phyloP scores from a whole-genome alignment of 129 eudicot genomes.

The Flaveria brownii region DNA sequence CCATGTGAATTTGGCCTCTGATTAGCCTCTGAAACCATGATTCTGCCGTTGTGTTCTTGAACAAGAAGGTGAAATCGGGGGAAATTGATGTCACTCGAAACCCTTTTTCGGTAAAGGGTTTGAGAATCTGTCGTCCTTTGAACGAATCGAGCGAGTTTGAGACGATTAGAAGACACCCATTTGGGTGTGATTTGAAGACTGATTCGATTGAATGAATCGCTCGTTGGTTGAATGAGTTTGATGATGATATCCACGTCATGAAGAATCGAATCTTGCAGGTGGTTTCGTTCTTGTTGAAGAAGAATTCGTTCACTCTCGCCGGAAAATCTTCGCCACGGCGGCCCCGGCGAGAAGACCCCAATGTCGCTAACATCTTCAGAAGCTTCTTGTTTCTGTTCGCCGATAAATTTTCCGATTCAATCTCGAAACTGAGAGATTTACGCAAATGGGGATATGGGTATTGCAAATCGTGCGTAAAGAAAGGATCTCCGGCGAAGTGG shows the following conservation, averaged over 20 bases:
- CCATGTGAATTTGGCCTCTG: conserved; percentile 55
- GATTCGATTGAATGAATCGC: conserved; percentile 58
- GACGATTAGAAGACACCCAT: conserved; percentile 69
- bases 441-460: conserved; percentile 37
- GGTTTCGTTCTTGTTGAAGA: conserved; percentile 19
- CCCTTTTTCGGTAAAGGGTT: conserved; percentile 57
- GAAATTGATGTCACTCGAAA: conserved; percentile 59
- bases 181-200: conserved; percentile 64
- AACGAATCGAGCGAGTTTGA: conserved; percentile 70
- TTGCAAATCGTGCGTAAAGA: conserved; percentile 24
- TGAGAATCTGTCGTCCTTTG: conserved; percentile 50
- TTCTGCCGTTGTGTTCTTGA: conserved; percentile 73
- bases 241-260: conserved; percentile 92
- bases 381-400: conserved; percentile 22
- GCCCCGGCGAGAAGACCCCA: conserved; percentile 19
- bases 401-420: conserved; percentile 33
- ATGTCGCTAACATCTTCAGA: conserved; percentile 26
- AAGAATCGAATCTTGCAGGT: conserved; percentile 67
- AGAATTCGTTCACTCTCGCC: conserved; percentile 41
- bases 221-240: conserved; percentile 58
- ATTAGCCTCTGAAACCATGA: conserved; percentile 55
- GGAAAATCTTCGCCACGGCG: conserved; percentile 42
- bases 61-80: conserved; percentile 62
- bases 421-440: conserved; percentile 34
- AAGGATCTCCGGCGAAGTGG: conserved; percentile 29